Evolutionary conservation across 2,329 filamentous ascomycete genomes (phyloP), one percentile per base, ranked within the genome.

Genomic region (Microsporum canis): DNA sequence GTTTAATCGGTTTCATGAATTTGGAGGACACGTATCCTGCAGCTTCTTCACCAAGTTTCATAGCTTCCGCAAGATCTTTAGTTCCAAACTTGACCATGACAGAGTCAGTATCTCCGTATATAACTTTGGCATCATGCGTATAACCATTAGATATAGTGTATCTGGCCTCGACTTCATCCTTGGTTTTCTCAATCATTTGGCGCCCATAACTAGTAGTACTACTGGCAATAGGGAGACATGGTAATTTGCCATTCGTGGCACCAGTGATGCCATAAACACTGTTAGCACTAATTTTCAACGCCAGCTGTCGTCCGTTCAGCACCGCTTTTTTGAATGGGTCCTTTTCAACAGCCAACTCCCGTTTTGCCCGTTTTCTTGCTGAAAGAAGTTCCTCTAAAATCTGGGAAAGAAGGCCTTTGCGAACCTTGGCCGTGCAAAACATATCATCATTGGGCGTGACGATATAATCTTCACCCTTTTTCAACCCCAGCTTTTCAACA

Each of bases 11-110:
- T 71, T 94, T 95, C 73, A 91, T 79, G 72, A 99, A 99, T 73
- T 96, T 96, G 53, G 83, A 82, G 3, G 94, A 96, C 45, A 99
- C 94, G 67, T 80, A 95, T 23, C 86, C 81, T 0, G 94, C 88
- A 8, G 94, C 94, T 73, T 99, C 91, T 70, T 96, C 83, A n/a
- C 94, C 94, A 29, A 99, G 79, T 70, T 88, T 91, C 94, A 99
- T 99, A 27, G 91, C 88, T 65, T 94, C 89, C 4, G 84, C 82
- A 17, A 99, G 80, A 65, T 96, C 91, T 47, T 85, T 86, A 7
- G 91, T 91, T 49, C 94, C 94, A 67, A 99, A 99, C 71, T 96
- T 97, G 64, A 99, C 92, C 94, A 99, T 99, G 77, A 99, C 94
- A 6, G 94, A 99, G 81, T 99, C 94, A 1, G 94, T 99, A 75